phyloP scores from a whole-genome alignment of 2,329 filamentous ascomycete species.

The Colletotrichum sublineola region DNA sequence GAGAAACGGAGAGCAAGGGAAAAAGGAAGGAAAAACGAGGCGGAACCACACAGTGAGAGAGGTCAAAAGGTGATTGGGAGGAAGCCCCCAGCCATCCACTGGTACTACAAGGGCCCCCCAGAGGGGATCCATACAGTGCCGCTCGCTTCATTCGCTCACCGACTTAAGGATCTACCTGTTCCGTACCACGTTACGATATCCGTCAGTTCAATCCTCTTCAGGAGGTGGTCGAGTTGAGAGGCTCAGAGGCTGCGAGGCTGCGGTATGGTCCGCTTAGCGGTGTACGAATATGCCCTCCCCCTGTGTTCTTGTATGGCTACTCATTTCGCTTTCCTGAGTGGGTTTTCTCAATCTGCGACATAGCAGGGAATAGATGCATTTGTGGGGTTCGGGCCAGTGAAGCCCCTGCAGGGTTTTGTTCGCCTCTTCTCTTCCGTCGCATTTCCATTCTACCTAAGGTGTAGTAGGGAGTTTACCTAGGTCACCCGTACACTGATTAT shows the following conservation, averaged over 20 bases:
- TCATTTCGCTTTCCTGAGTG: constrained; percentile 37
- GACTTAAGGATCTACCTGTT: constrained; percentile 28
- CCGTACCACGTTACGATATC: constrained; percentile 11
- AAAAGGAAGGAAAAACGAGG: background rate
- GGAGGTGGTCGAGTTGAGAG: background rate
- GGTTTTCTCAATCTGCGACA: constrained; percentile 27
- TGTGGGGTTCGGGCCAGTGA: constrained; percentile 10
- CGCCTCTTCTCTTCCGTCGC: constrained; percentile 1
- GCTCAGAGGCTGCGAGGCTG: background rate
- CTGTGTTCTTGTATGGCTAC: constrained; percentile 10
- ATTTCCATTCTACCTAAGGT: background rate
- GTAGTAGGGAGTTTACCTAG: too few relatives aligned
- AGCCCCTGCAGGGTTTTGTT: background rate
- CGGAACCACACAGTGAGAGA: constrained; percentile 32
- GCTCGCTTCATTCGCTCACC: constrained; percentile 29
- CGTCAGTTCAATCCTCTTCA: background rate
- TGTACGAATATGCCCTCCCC: background rate
- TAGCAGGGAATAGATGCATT: background rate
- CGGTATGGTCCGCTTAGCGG: background rate
- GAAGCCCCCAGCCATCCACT: background rate
- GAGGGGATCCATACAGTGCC: constrained; percentile 32
- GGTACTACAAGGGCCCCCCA: background rate
- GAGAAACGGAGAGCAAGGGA: background rate
- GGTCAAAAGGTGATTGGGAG: background rate
- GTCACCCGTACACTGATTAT: background rate